Evolutionary conservation across 306 rosid genomes (phyloP), one percentile per base, ranked within the genome.

Genomic region (Fagus crenata): DNA sequence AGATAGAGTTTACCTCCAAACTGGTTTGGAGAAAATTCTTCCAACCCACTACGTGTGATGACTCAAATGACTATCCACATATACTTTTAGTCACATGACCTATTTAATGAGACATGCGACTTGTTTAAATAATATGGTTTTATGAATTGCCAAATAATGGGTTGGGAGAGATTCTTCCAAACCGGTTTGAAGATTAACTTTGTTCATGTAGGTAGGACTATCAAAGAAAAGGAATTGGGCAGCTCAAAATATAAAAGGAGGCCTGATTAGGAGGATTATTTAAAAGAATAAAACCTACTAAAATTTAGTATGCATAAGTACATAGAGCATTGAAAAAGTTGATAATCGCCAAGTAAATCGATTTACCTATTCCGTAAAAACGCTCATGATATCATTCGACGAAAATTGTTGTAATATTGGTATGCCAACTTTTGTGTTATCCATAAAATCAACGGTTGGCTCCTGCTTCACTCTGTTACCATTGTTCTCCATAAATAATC

Each of bases 321-420:
- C n/a, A 71, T 18, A 82, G n/a, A 74, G 69, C 75, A 73, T 2
- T 36, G 63, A n/a, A 58, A 22, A 64, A 12, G 49, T 37, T 22
- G 32, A 67, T 4, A 49, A 75, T 59, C 67, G 32, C 42, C 46
- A 13, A 7, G 17, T 2, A 67, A 37, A 78, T 22, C 39, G 28
- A 53, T 60, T 83, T 84, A 89, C 93, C 96, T 84, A 86, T 80
- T 91, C 84, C 49, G 81, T 61, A 78, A 86, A 85, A 65, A 72
- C 77, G 54, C 87, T 82, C 79, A 60, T 81, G 84, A 81, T 81
- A 76, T 84, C 89, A 64, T 76, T 71, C 39, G 86, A 84, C 61
- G 83, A 77, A 82, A 65, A 84, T 63, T 83, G 85, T 46, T 53
- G 90, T 51, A 79, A 43, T 49, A 78, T 31, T 22, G 87, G 76